These are phyloP conservation scores for Auriscalpium orientale DNA, from an alignment of 768 basidiomycete species.

Conservation along the genomic window DNA sequence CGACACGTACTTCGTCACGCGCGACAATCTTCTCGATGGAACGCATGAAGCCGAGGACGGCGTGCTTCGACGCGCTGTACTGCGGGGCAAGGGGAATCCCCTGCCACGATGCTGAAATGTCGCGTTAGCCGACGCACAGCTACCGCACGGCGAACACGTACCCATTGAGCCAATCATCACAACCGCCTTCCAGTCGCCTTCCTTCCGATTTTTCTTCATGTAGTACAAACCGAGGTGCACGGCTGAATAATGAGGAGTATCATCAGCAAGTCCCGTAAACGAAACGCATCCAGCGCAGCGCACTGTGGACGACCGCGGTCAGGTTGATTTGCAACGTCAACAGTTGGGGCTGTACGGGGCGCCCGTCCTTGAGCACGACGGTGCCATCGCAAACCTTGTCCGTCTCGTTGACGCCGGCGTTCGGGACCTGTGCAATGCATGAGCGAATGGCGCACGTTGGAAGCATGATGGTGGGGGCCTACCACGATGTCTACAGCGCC, in stretches of 20 bases:
- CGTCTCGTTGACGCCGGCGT: conserved; percentile 13
- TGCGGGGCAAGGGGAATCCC: conserved; percentile 16
- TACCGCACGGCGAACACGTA: conserved; percentile 3
- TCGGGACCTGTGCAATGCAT: conserved; percentile 12
- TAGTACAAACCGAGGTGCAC: conserved; percentile 25
- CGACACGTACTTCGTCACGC: conserved; percentile 17
- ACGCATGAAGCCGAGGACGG: conserved; percentile 24
- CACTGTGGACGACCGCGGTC: conserved; percentile 24
- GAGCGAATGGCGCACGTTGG: background rate
- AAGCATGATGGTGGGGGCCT: conserved; percentile 2
- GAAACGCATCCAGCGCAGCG: conserved; percentile 13
- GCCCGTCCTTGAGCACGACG: conserved; percentile 15
- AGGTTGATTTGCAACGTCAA: conserved; percentile 24
- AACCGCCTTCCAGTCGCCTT: conserved; percentile 20
- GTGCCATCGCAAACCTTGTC: background rate
- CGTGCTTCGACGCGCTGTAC: conserved; percentile 26
- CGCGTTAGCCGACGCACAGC: background rate
- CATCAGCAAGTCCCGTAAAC: too few species aligned
- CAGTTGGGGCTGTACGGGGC: conserved; percentile 20
- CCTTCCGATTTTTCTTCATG: conserved; percentile 14
- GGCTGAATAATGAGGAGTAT: conserved; percentile 14
- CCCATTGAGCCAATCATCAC: conserved; percentile 28
- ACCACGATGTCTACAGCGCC: conserved; percentile 27
- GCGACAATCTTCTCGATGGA: conserved; percentile 12
- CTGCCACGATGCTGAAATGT: conserved; percentile 18